Base-by-base conservation (phyloP, 306 rosid species). In the Sicyos edulis region DNA sequence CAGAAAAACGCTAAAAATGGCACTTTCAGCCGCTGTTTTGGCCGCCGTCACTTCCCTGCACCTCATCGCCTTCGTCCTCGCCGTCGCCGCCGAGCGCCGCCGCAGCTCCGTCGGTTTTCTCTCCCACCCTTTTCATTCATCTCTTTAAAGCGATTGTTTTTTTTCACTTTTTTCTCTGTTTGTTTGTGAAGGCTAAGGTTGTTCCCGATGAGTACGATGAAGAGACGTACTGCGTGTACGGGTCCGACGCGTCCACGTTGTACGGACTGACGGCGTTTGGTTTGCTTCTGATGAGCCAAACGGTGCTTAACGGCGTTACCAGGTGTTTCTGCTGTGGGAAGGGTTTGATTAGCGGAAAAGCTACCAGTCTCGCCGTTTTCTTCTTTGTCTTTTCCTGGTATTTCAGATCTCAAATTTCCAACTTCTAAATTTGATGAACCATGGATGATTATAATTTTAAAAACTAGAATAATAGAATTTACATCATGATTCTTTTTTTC, bases 311-410 rank as follows among this genome's bases (percentile, higher is more conserved):
- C 85, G 91, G 69, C 83, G 89, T 87, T 21, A 93, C 99, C 1
- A 85, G 90, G 79, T 93, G 99, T 81, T 86, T 90, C 40, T 93
- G 99, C 78, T 93, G 88, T 42, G 97, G 99, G 11, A 90, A 86
- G 78, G 99, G 99, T 51, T 86, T 93, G 17, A 78, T 88, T 58
- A 75, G 87, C 10, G 93, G 96, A 66, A 54, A 81, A 62, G 54
- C 86, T 76, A 77, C 96, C 75, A 86, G 96, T 11, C 75, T 81
- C 58, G 83, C 98, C 26, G 71, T 85, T 83, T 15, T 87, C 82
- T 84, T 89, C 85, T 93, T 87, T 84, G 73, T 85, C 63, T 81
- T 93, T 75, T 87, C 97, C 11, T 93, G 97, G 99, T 88, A 77
- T 52, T 20, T 4, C 2, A 22, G 66, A 14, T 61, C 45, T 32